These are phyloP conservation scores for Neophaeococcomyces aloes DNA, from an alignment of 2,329 filamentous ascomycete genomes.

Conservation along the genomic window DNA sequence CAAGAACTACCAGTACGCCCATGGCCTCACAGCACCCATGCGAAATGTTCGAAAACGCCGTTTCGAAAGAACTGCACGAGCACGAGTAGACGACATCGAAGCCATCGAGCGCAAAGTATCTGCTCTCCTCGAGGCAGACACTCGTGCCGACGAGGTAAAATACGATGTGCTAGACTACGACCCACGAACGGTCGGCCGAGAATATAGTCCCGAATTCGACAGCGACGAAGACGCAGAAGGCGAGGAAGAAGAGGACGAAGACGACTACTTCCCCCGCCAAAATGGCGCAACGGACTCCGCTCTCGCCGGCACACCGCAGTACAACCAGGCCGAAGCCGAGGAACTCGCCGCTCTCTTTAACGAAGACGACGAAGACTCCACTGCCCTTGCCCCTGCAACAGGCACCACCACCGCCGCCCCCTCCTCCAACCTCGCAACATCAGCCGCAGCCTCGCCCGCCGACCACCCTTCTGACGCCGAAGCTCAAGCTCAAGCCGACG, in stretches of 20 bases:
- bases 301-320: conserved; percentile 15
- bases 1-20: conserved; percentile 62
- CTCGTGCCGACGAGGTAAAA: conserved; percentile 47
- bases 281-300: conserved; percentile 26
- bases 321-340: conserved; percentile 28
- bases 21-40: conserved; percentile 81
- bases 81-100: conserved; percentile 73
- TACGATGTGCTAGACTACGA: conserved; percentile 54
- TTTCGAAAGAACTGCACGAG: conserved; percentile 59
- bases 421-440: not conserved
- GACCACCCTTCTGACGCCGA: conserved; percentile 20
- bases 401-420: not conserved
- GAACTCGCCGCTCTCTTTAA: conserved; percentile 24
- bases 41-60: conserved; percentile 71
- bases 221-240: conserved; percentile 42
- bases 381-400: conserved; percentile 27
- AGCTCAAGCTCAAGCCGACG: conserved; percentile 20
- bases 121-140: conserved; percentile 60
- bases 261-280: conserved; percentile 24
- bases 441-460: conserved; percentile 8
- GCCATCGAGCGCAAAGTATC: conserved; percentile 73
- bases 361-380: conserved; percentile 30
- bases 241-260: conserved; percentile 40
- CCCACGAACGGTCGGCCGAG: conserved; percentile 27
- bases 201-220: conserved; percentile 35